phyloP scores from a whole-genome alignment of 2,329 filamentous ascomycete species.

The Lecanicillium sp. region DNA sequence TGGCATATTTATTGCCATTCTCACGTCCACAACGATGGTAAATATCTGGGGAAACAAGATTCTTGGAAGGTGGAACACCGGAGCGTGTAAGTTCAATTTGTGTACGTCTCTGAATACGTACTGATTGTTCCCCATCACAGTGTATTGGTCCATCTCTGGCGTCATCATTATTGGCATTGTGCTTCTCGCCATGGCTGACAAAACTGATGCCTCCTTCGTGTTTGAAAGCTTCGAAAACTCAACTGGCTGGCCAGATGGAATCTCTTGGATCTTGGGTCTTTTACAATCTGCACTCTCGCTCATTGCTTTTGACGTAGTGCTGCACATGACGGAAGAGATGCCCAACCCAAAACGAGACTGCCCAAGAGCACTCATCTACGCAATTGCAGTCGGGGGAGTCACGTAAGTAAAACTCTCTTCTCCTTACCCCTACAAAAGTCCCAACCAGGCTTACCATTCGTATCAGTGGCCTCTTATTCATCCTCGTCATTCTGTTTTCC shows the following conservation, averaged over 20 bases:
- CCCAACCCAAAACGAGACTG: slow-evolving; percentile 29
- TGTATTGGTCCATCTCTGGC: slow-evolving; percentile 33
- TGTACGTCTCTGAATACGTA: background rate
- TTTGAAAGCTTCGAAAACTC: slow-evolving; percentile 36
- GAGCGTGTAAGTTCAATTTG: slow-evolving; percentile 20
- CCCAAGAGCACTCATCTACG: slow-evolving; percentile 33
- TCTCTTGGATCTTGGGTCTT: slow-evolving; percentile 38
- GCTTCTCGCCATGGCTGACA: slow-evolving; percentile 32
- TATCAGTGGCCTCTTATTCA: slow-evolving; percentile 26
- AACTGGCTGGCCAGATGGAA: slow-evolving; percentile 35
- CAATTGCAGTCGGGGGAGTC: slow-evolving; percentile 31
- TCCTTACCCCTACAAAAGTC: background rate
- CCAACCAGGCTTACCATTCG: no score
- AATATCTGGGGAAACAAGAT: slow-evolving; percentile 34
- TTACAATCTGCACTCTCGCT: slow-evolving; percentile 28
- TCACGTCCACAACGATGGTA: slow-evolving; percentile 26
- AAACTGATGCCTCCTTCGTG: slow-evolving; percentile 32
- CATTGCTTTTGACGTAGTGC: slow-evolving; percentile 34
- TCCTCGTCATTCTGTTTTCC: slow-evolving; percentile 33
- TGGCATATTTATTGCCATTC: slow-evolving; percentile 31
- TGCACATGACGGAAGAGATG: slow-evolving; percentile 40
- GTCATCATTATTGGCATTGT: slow-evolving; percentile 35
- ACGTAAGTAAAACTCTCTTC: slow-evolving; percentile 23
- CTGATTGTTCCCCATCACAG: slow-evolving; percentile 8
- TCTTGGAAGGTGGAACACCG: slow-evolving; percentile 31